Evolutionary conservation across 176 grass and related monocot species (phyloP).

Genomic region (Juncus effusus): DNA sequence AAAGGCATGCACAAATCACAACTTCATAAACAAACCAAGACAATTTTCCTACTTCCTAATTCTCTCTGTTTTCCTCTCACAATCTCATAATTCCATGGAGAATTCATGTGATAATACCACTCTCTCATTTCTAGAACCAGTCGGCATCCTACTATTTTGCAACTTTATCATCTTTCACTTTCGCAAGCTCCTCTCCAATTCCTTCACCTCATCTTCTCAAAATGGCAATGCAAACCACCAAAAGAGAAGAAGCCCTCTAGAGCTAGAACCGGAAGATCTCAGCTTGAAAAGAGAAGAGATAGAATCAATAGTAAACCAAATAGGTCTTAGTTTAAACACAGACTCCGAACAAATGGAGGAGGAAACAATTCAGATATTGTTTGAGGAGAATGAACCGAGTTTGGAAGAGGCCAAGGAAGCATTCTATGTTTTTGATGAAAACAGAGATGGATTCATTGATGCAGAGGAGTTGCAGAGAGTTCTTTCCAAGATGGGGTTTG

Average conservation of each 20-base stretch:
- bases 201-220: conserved; percentile 9
- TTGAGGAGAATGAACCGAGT: conserved; percentile 62
- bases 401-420: conserved; percentile 59
- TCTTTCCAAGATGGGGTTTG: conserved; percentile 43
- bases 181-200: conserved; percentile 25
- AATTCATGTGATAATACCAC: conserved; percentile 21
- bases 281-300: conserved; percentile 33
- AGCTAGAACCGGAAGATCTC: neutral
- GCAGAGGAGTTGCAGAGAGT: conserved; percentile 43
- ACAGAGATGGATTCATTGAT: conserved; percentile 64
- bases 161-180: conserved; percentile 32
- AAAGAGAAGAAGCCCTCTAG: neutral
- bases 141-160: conserved; percentile 33
- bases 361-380: conserved; percentile 30
- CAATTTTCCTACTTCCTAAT: neutral
- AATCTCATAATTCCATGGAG: conserved; percentile 35
- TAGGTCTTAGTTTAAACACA: conserved; percentile 24
- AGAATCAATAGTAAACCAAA: conserved; percentile 29
- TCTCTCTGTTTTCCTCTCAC: neutral
- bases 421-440: conserved; percentile 64
- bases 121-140: conserved; percentile 26
- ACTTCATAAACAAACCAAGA: conserved; percentile 4
- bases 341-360: conserved; percentile 7
- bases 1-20: neutral
- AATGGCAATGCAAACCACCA: neutral